Conservation (phyloP, 2,329 filamentous ascomycete genomes). For the Talaromyces sp. region DNA sequence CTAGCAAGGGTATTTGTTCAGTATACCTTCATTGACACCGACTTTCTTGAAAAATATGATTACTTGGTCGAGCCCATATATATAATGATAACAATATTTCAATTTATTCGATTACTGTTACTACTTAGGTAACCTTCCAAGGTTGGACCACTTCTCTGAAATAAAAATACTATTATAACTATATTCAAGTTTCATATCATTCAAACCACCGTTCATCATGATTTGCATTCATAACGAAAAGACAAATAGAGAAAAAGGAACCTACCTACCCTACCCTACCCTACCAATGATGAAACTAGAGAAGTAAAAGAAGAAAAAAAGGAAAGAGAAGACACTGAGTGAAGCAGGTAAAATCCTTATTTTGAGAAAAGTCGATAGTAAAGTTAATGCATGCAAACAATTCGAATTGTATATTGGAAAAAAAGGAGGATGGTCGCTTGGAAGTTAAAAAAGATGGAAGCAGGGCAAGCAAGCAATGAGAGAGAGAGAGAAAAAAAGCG, state of each 20-base stretch:
- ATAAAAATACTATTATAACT: too few species aligned
- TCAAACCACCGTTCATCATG: background rate
- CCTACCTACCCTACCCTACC: background rate
- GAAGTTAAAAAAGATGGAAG: background rate
- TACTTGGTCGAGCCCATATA: background rate
- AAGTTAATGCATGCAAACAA: background rate
- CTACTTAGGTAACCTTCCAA: too few species aligned
- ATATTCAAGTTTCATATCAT: too few species aligned
- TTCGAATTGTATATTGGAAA: background rate
- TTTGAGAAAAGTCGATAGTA: background rate
- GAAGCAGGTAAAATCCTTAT: too few species aligned
- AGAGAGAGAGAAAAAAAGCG: background rate
- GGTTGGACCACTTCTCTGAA: too few species aligned
- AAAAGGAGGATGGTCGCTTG: background rate
- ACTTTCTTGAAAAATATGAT: background rate
- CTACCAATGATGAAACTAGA: background rate
- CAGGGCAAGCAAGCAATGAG: background rate
- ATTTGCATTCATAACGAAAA: background rate
- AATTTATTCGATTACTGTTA: background rate
- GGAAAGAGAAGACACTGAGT: too few species aligned
- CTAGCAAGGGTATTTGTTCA: background rate
- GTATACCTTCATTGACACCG: background rate
- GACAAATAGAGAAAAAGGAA: background rate
- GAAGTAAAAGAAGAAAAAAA: background rate
- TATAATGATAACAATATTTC: background rate